Base-by-base conservation (phyloP, 345 rosid genomes). In the Kernera saxatilis region DNA sequence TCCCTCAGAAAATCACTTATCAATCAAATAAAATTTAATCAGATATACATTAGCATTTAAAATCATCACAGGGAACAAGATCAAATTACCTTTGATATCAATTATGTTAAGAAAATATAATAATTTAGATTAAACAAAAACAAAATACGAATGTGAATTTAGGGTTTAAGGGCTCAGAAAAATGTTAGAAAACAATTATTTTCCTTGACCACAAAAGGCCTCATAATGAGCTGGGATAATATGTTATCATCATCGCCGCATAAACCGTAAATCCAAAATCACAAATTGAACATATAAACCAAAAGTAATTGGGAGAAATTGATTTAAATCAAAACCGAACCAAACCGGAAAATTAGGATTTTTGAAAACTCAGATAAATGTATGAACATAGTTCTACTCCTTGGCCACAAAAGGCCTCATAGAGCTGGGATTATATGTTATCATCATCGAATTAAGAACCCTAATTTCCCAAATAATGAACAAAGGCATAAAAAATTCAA, bases 181-280 rank as follows among this genome's bases (percentile, higher is more conserved):
- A 61, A 65, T 65, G 78, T 55, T 60, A 73, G 81, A 76, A 75
- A 67, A 67, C 74, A 76, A 19, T 74, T 77, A 65, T 73, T 22
- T 68, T 82, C 84, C 40, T 33, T 62, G 79, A 56, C 86, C 73
- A 27, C 58, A 71, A 64, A 29, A 78, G 82, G 86, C n/a, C 86
- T 83, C 84, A 72, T 81, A 83, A 75, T 83, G 86, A 83, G 86
- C 86, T 83, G 86, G 86, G 86, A 76, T 80, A 62, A 48, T 50
- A 26, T 64, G 67, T 67, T 81, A 83, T 83, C 84, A 78, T 83
- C 86, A 78, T 60, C 8, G 71, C 79, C 79, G 11, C 29, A 36
- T 54, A 11, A 70, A 62, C 54, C 71, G 41, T n/a, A 35, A 35
- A 5, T 9, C 19, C 12, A 35, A 35, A 6, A 58, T 48, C n/a